These are phyloP conservation scores for Xylogone sp. DNA, from an alignment of 2,329 filamentous ascomycete genomes.

Conservation along the genomic window DNA sequence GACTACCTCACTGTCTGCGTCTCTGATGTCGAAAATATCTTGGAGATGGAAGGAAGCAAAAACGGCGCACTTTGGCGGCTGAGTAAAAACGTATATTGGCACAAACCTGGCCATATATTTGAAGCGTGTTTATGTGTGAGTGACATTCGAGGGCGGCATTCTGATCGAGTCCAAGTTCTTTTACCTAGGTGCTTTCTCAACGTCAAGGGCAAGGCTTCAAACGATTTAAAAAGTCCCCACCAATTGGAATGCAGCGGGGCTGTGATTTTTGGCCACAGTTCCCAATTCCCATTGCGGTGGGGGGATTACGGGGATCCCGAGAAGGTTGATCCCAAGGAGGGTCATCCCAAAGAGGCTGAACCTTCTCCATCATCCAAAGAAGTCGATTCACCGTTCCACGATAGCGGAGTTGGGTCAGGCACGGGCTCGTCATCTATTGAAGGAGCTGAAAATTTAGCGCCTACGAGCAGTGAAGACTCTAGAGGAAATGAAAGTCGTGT, in stretches of 20 bases:
- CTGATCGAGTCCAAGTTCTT: slow-evolving; percentile 2
- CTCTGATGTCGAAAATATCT: slow-evolving; percentile 11
- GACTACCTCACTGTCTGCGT: slow-evolving; percentile 4
- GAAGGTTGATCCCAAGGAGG: too few species aligned
- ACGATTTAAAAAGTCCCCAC: neutral
- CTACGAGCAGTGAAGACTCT: too few species aligned
- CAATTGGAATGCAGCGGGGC: neutral
- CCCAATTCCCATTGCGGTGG: too few species aligned
- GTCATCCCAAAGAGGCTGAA: too few species aligned
- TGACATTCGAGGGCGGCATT: slow-evolving; percentile 4
- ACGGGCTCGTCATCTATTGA: too few species aligned
- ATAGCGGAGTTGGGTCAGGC: too few species aligned
- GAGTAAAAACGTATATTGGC: slow-evolving; percentile 15
- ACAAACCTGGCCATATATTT: slow-evolving; percentile 10
- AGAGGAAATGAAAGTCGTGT: too few species aligned
- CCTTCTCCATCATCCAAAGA: too few species aligned
- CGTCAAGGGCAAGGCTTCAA: too few species aligned
- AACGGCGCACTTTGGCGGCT: slow-evolving; percentile 12
- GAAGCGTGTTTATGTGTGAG: slow-evolving; percentile 17
- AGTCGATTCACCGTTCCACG: too few species aligned
- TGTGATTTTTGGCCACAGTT: slow-evolving; percentile 4
- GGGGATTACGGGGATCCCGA: too few species aligned
- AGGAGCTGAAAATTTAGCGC: too few species aligned
- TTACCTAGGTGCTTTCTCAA: neutral
- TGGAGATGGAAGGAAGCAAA: slow-evolving; percentile 13